Base-by-base conservation (phyloP, 164 flowering plant genomes). In the Annona squamosa region DNA sequence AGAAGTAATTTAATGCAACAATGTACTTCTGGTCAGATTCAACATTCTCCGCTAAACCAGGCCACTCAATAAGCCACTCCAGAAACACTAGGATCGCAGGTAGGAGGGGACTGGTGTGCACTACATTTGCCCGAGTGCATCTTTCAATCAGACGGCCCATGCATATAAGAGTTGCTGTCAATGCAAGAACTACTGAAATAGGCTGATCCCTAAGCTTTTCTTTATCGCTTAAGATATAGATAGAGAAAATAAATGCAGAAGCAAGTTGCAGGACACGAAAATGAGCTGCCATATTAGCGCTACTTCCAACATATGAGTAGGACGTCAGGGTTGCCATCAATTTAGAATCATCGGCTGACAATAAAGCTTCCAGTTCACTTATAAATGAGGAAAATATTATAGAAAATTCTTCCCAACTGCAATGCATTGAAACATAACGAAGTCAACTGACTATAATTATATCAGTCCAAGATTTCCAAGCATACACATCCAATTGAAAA, bases 331-430 rank as follows among this genome's bases (percentile, higher is more conserved):
- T 46, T 46, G 70, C 82, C 43, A 75, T 80, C 47, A 93, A 77
- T 46, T 82, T 77, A 18, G 37, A 57, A 74, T 91, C 90, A 74
- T 91, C 88, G 2, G 81, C 71, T 52, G 77, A 83, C 77, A 91
- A 48, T 72, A 90, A n/a, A 17, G 80, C 78, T 57, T 89, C 93
- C 77, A 93, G 75, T 74, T 81, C 84, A 73, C 74, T 80, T 74
- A 91, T 26, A 3, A 83, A 69, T 19, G 88, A 82, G 70, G 86
- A 83, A 78, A 86, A 85, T 48, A 82, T 79, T 73, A 71, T 70
- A 71, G 81, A 80, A 75, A 89, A 88, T 45, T 87, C 93, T 63
- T 90, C 91, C 79, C 82, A 77, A 67, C 97, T 91, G 91, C 79
- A 76, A 56, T 65, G 52, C 67, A 81, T 62, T 16, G 13, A 52